These are phyloP conservation scores for Pseudomonodictys pantanalensis DNA, from an alignment of 495 filamentous ascomycete species.

Conservation along the genomic window DNA sequence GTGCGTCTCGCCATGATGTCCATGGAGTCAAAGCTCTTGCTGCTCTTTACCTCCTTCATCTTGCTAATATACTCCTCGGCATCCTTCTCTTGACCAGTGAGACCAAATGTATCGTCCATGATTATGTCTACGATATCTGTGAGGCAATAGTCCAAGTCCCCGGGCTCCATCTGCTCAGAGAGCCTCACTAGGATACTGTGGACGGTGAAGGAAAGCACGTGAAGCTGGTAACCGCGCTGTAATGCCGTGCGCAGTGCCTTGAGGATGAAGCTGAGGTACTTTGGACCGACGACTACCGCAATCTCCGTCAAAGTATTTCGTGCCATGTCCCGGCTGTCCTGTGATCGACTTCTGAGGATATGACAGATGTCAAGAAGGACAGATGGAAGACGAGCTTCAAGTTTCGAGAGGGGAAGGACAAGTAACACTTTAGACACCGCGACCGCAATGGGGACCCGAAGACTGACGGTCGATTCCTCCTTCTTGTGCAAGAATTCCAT, in stretches of 20 bases:
- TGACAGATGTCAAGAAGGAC: conserved; percentile 89
- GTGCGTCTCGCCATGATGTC: conserved; percentile 81
- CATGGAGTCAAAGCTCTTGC: conserved; percentile 97
- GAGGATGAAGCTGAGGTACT: conserved; percentile 86
- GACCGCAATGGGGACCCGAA: conserved; percentile 83
- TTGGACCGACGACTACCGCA: conserved; percentile 69
- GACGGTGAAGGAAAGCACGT: conserved; percentile 91
- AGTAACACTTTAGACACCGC: conserved; percentile 81
- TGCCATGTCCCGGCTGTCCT: conserved; percentile 86
- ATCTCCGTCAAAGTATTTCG: conserved; percentile 84
- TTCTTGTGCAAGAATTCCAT: conserved; percentile 84
- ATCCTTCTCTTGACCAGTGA: conserved; percentile 95
- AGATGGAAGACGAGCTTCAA: conserved; percentile 70
- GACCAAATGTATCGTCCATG: conserved; percentile 97
- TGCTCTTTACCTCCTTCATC: conserved; percentile 97
- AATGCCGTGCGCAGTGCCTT: conserved; percentile 85
- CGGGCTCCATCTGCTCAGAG: conserved; percentile 68
- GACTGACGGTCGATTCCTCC: conserved; percentile 86
- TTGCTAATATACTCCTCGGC: conserved; percentile 90
- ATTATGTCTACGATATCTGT: conserved; percentile 72
- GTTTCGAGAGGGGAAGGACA: conserved; percentile 67
- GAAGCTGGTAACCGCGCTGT: conserved; percentile 81
- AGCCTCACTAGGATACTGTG: conserved; percentile 76
- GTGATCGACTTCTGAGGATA: conserved; percentile 82
- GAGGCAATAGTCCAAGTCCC: conserved; percentile 87